These are phyloP conservation scores for Phytophthora quininea DNA, from an alignment of 352 stramenopile species.

Conservation along the genomic window DNA sequence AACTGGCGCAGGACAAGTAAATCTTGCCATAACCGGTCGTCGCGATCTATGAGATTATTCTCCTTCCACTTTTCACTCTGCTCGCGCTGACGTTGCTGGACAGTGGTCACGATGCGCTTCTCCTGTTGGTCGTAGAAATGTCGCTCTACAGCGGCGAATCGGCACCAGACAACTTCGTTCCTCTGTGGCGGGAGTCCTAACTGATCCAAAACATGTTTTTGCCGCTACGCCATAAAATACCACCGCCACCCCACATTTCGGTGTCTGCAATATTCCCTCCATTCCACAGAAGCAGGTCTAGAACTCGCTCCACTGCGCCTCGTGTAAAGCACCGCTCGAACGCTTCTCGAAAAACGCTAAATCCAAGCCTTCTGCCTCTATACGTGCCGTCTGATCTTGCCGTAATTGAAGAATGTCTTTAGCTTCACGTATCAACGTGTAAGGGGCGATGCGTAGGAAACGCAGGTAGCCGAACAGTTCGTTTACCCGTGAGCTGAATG, in stretches of 20 bases:
- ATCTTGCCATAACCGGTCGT: slow-evolving; percentile 61
- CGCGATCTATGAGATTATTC: slow-evolving; percentile 38
- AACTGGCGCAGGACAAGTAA: slow-evolving; percentile 88
- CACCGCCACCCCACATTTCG: slow-evolving; percentile 26
- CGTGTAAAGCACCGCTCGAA: slow-evolving; percentile 43
- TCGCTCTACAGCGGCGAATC: slow-evolving; percentile 75
- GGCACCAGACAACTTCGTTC: slow-evolving; percentile 64
- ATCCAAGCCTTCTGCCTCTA: slow-evolving; percentile 35
- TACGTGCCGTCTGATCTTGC: slow-evolving; percentile 12
- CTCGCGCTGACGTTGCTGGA: slow-evolving; percentile 41
- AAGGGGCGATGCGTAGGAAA: slow-evolving; percentile 67
- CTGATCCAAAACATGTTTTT: slow-evolving; percentile 79
- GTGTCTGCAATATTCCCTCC: slow-evolving; percentile 4
- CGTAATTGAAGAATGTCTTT: slow-evolving; percentile 7
- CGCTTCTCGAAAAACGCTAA: slow-evolving; percentile 40
- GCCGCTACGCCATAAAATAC: slow-evolving; percentile 77
- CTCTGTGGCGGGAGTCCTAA: slow-evolving; percentile 64
- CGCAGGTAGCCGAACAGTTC: slow-evolving; percentile 89
- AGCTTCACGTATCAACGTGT: slow-evolving; percentile 12
- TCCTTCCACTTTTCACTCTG: slow-evolving; percentile 1
- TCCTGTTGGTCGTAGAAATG: slow-evolving; percentile 83
- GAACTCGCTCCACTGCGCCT: slow-evolving; percentile 47
- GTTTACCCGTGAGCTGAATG: slow-evolving; percentile 78
- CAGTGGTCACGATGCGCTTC: slow-evolving; percentile 43
- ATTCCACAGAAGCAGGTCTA: slow-evolving; percentile 60